Evolutionary conservation across 495 filamentous ascomycete genomes (phyloP).

Genomic region (Xylaria longipes): DNA sequence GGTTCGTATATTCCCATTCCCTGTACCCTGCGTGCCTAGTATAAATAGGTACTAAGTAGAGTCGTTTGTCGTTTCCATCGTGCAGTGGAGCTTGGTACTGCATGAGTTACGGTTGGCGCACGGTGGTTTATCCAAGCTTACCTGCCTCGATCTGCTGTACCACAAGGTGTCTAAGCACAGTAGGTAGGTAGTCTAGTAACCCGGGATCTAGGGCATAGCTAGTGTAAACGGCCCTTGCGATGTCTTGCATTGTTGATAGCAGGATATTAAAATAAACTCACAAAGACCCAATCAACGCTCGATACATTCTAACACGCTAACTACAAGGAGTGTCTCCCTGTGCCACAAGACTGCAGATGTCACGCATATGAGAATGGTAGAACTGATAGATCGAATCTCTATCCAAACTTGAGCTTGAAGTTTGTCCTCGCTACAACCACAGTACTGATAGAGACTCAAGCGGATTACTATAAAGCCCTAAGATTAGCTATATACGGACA

Average conservation of each 20-base stretch:
- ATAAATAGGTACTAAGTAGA: too few species aligned
- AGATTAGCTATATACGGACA: not conserved
- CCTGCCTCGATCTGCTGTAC: not conserved
- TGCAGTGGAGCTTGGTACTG: not conserved
- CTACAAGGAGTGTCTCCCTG: not conserved
- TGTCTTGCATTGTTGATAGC: not conserved
- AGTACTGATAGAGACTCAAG: not conserved
- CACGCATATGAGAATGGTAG: not conserved
- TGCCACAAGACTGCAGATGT: constrained; percentile 6
- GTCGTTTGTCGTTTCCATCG: not conserved
- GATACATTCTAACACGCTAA: not conserved
- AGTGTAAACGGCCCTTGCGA: not conserved
- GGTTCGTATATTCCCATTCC: not conserved
- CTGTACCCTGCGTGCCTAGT: not conserved
- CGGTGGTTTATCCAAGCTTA: not conserved
- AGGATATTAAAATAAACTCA: not conserved
- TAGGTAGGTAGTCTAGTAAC: not conserved
- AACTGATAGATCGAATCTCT: not conserved
- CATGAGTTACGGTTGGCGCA: constrained; percentile 1
- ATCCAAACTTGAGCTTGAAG: not conserved
- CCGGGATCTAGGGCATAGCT: not conserved
- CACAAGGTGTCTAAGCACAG: not conserved
- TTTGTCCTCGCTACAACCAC: not conserved
- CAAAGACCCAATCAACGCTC: not conserved
- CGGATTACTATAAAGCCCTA: constrained; percentile 19